phyloP scores from a whole-genome alignment of 2,329 filamentous ascomycete species.

The Septoria petroselini region DNA sequence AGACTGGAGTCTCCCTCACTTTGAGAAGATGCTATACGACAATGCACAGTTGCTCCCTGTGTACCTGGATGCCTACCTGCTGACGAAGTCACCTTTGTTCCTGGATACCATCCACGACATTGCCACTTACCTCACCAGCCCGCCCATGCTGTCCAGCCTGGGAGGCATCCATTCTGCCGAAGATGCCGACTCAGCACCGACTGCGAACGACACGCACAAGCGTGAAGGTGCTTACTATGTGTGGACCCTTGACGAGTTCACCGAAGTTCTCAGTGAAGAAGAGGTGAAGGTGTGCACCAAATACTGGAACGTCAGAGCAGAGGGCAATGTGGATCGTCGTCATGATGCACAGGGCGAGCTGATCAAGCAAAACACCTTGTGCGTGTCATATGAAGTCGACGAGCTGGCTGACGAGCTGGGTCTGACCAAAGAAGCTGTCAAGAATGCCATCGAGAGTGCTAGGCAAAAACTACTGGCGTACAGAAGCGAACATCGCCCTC shows the following conservation, averaged over 20 bases:
- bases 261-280: conserved; percentile 66
- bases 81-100: conserved; percentile 66
- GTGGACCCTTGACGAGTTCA: conserved; percentile 86
- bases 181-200: conserved; percentile 79
- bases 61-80: conserved; percentile 81
- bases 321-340: conserved; percentile 79
- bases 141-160: conserved; percentile 62
- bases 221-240: conserved; percentile 91
- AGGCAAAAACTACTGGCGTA: conserved; percentile 66
- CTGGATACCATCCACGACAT: conserved; percentile 76
- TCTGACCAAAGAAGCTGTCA: conserved; percentile 65
- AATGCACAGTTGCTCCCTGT: conserved; percentile 80
- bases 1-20: conserved; percentile 92
- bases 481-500: conserved; percentile 69
- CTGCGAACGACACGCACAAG: conserved; percentile 72
- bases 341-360: conserved; percentile 93
- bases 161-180: conserved; percentile 87
- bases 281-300: conserved; percentile 72
- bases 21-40: conserved; percentile 95
- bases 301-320: conserved; percentile 78
- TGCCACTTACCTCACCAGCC: conserved; percentile 75
- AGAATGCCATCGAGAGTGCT: conserved; percentile 63
- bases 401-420: conserved; percentile 73
- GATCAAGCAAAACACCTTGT: conserved; percentile 85
- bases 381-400: conserved; percentile 63